Conservation (phyloP, 2,329 filamentous ascomycete genomes). For the Talaromyces rugulosus region DNA sequence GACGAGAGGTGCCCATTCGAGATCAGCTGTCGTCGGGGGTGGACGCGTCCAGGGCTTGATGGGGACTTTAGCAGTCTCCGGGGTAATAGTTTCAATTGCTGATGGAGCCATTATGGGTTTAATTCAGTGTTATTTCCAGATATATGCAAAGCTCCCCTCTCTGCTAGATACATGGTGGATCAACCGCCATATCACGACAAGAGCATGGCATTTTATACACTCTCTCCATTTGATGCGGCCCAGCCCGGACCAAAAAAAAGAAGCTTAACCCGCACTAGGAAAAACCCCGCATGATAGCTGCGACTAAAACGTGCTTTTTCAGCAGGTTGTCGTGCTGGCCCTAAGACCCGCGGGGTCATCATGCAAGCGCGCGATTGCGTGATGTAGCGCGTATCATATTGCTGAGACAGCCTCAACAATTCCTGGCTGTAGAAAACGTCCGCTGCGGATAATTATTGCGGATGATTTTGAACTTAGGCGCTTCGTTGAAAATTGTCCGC, state of each 20-base stretch:
- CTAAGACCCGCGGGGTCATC: neutral
- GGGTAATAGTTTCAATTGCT: slow-evolving; percentile 16
- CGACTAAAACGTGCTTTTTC: neutral
- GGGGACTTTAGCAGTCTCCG: slow-evolving; percentile 2
- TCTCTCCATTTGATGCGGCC: neutral
- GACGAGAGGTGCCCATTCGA: slow-evolving; percentile 50
- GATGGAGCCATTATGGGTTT: slow-evolving; percentile 18
- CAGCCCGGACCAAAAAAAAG: neutral
- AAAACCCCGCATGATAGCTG: neutral
- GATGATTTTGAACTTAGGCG: neutral
- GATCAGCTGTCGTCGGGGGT: slow-evolving; percentile 31
- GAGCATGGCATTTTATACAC: neutral
- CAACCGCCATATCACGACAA: neutral
- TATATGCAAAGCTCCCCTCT: neutral
- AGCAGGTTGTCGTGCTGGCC: neutral
- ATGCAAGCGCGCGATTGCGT: neutral
- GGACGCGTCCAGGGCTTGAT: slow-evolving; percentile 27
- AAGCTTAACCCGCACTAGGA: neutral
- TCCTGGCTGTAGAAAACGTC: neutral
- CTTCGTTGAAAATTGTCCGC: neutral
- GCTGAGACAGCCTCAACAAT: neutral
- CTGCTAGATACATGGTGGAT: neutral
- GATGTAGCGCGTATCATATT: neutral
- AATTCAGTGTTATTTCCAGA: neutral
- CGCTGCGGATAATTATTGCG: neutral